A percentile compares a stretch with the other conserved stretches of the same genome.
phyloP scores from a whole-genome alignment of 1,139 yeast species.

The Suhomyces atakaporum region DNA sequence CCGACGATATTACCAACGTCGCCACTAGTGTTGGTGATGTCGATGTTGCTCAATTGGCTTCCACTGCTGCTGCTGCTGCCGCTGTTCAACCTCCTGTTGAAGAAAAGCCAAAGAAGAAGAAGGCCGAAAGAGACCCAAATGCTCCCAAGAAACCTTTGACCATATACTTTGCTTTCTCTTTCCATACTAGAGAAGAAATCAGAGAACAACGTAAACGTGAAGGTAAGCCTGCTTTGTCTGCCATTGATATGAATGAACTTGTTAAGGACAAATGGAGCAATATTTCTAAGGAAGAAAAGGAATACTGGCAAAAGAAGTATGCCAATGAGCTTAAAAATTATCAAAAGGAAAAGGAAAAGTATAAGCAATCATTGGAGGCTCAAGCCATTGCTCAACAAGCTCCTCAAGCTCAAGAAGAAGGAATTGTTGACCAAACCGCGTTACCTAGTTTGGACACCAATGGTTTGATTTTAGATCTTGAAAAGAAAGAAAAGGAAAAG shows the following conservation, averaged over 20 bases:
- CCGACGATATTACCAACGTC: constrained; percentile 18
- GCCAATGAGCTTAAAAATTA: constrained; percentile 64
- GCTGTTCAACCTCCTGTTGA: constrained; percentile 18
- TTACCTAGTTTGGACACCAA: constrained; percentile 2
- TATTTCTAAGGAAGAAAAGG: constrained; percentile 65
- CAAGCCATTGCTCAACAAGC: constrained; percentile 14
- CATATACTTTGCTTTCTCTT: constrained; percentile 76
- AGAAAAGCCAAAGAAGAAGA: constrained; percentile 38
- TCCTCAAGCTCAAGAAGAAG: constrained; percentile 15
- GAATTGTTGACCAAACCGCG: constrained; percentile 11
- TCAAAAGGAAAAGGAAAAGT: constrained; percentile 63
- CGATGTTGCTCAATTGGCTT: constrained; percentile 17
- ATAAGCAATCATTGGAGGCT: constrained; percentile 50
- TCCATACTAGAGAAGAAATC: constrained; percentile 61
- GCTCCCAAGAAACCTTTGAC: constrained; percentile 73
- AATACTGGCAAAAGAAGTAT: constrained; percentile 75
- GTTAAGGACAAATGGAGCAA: constrained; percentile 79
- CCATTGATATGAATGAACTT: constrained; percentile 75
- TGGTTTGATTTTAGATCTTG: constrained; percentile 7
- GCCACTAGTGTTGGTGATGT: constrained; percentile 16
- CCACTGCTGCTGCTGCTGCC: constrained; percentile 16
- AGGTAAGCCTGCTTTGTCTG: constrained; percentile 63
- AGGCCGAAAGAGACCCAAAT: constrained; percentile 56
- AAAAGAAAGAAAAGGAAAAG: constrained; percentile 19
- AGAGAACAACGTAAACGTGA: constrained; percentile 64